Evolutionary conservation across 805 yeast species (phyloP).

Genomic region (Starmerella geochares): DNA sequence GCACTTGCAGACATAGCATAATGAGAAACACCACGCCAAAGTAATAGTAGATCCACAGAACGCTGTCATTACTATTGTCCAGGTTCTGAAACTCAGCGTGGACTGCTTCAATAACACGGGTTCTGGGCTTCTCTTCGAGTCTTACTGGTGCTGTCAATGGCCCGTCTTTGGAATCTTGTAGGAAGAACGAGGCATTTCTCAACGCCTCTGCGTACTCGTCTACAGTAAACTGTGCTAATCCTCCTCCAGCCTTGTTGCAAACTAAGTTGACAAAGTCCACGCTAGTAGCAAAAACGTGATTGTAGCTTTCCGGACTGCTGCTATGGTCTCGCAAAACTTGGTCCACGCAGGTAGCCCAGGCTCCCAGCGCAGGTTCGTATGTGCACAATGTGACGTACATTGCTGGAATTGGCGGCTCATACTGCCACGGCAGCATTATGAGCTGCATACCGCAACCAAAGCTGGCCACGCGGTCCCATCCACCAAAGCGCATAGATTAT

Average conservation of each 20-base stretch:
- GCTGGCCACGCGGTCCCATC: conserved; percentile 19
- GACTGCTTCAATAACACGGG: conserved; percentile 4
- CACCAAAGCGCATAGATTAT: conserved; percentile 14
- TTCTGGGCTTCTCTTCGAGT: conserved; percentile 1
- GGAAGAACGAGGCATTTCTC: conserved; percentile 10
- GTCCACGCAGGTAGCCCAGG: conserved; percentile 19
- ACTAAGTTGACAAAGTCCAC: conserved; percentile 10
- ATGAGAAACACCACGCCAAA: not conserved
- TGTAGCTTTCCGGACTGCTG: not conserved
- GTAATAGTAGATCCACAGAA: conserved; percentile 15
- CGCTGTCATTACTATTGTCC: conserved; percentile 15
- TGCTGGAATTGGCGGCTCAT: conserved; percentile 9
- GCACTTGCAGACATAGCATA: not conserved
- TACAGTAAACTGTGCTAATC: not conserved
- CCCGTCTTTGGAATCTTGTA: not conserved
- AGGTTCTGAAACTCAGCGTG: conserved; percentile 17
- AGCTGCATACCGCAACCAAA: conserved; percentile 19
- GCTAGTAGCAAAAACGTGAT: not conserved
- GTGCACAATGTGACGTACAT: conserved; percentile 15
- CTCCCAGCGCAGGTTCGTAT: conserved; percentile 17
- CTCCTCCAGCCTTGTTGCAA: conserved; percentile 15
- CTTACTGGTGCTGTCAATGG: conserved; percentile 3
- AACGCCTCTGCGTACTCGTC: conserved; percentile 4
- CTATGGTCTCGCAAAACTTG: conserved; percentile 7
- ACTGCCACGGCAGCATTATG: conserved; percentile 13